These are phyloP conservation scores for Calonectria pauciramosa DNA, from an alignment of 2,329 filamentous ascomycete genomes.

Conservation along the genomic window DNA sequence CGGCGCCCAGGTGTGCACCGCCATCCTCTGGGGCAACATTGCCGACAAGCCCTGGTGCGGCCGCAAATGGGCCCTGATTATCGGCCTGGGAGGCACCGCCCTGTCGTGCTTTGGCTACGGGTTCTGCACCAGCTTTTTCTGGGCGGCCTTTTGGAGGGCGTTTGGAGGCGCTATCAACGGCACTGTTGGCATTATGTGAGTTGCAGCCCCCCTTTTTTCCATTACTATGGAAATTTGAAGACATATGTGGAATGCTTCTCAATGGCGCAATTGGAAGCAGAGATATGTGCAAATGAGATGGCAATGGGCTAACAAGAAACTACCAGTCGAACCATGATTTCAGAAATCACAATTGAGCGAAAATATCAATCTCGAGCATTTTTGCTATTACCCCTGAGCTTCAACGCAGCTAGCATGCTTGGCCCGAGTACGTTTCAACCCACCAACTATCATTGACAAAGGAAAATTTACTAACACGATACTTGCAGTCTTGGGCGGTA, in stretches of 20 bases:
- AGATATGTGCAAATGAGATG: not conserved
- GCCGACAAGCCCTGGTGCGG: slow-evolving; percentile 72
- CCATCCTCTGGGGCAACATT: slow-evolving; percentile 79
- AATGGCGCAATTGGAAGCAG: not conserved
- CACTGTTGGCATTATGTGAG: slow-evolving; percentile 64
- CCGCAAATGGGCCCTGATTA: slow-evolving; percentile 77
- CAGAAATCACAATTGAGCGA: slow-evolving; percentile 63
- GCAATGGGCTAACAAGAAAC: slow-evolving; percentile 10
- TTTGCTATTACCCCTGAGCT: slow-evolving; percentile 62
- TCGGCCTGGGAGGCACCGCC: slow-evolving; percentile 77
- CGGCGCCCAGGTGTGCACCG: slow-evolving; percentile 79
- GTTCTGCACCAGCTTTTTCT: slow-evolving; percentile 75
- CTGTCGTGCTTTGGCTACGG: slow-evolving; percentile 79
- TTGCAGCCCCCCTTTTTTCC: not conserved
- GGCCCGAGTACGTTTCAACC: slow-evolving; percentile 55
- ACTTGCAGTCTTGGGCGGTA: slow-evolving; percentile 69
- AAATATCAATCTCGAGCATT: slow-evolving; percentile 64
- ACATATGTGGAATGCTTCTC: not conserved
- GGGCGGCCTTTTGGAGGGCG: slow-evolving; percentile 75
- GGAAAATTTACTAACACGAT: slow-evolving; percentile 6
- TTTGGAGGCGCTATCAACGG: slow-evolving; percentile 72
- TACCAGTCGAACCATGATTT: slow-evolving; percentile 61
- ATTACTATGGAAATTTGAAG: not conserved
- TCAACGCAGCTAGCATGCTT: slow-evolving; percentile 61
- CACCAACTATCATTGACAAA: not conserved